phyloP scores from a whole-genome alignment of 1,139 yeast species.

The Blastobotrys buckinghamii region DNA sequence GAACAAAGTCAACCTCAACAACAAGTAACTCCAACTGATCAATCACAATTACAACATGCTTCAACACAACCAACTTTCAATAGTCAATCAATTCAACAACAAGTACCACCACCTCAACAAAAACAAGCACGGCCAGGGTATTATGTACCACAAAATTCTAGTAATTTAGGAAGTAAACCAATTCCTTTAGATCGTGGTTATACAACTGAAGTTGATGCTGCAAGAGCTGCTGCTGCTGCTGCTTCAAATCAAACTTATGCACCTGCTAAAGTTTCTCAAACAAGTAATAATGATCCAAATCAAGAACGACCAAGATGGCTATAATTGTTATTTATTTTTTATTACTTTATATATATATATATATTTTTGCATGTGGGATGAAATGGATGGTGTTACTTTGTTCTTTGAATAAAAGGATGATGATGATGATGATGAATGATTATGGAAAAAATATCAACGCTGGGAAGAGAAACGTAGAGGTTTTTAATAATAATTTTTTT shows the following conservation, averaged over 20 bases:
- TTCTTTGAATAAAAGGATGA: too few species aligned
- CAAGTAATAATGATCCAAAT: neutral
- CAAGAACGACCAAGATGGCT: constrained; percentile 9
- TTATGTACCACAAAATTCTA: neutral
- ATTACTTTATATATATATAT: too few species aligned
- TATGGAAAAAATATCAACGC: too few species aligned
- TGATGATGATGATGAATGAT: too few species aligned
- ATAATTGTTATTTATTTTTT: constrained; percentile 4
- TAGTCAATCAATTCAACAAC: neutral
- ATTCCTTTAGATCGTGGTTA: neutral
- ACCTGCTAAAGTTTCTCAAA: constrained; percentile 7
- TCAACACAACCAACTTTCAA: neutral
- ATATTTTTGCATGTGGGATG: too few species aligned
- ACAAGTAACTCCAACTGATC: neutral
- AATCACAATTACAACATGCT: neutral
- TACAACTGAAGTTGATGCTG: constrained; percentile 2
- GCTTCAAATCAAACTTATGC: constrained; percentile 1
- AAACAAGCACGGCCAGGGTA: neutral
- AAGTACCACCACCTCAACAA: neutral
- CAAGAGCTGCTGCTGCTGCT: constrained; percentile 10
- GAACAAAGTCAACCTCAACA: constrained; percentile 25
- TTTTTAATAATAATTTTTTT: too few species aligned
- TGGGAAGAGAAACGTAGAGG: too few species aligned
- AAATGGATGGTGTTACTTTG: too few species aligned
- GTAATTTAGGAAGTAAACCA: neutral